phyloP scores from a whole-genome alignment of 192 early-diverging fungal species.

The Gamsiella multidivaricata region DNA sequence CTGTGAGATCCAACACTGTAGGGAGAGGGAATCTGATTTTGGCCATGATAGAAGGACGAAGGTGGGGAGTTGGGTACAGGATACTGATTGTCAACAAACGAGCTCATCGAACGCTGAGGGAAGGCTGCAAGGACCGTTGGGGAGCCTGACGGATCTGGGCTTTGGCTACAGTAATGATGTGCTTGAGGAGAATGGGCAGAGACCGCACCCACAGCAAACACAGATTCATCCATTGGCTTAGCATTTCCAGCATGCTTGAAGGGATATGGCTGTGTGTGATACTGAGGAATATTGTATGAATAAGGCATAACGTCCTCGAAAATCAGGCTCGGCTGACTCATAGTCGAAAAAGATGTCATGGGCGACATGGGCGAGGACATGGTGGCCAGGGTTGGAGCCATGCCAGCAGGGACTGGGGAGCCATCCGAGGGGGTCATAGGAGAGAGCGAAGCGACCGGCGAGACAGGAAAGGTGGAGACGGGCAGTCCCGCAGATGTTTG shows the following conservation, averaged over 20 bases:
- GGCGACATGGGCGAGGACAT: constrained; percentile 50
- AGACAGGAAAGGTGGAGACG: constrained; percentile 38
- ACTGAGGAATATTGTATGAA: constrained; percentile 32
- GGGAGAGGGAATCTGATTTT: constrained; percentile 39
- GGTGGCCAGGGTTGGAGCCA: constrained; percentile 40
- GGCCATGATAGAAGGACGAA: constrained; percentile 40
- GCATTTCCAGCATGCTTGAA: constrained; percentile 57
- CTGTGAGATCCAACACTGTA: constrained; percentile 53
- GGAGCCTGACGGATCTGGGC: constrained; percentile 47
- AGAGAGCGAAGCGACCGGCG: constrained; percentile 29
- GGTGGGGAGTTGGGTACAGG: constrained; percentile 41
- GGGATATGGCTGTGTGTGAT: constrained; percentile 35
- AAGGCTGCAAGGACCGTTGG: constrained; percentile 35
- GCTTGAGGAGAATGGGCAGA: constrained; percentile 32
- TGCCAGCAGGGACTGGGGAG: constrained; percentile 38
- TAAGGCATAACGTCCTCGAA: constrained; percentile 51
- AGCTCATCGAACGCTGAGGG: constrained; percentile 36
- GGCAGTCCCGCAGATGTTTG: constrained; percentile 28
- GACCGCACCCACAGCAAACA: constrained; percentile 13
- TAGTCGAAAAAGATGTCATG: constrained; percentile 45
- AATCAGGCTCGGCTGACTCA: constrained; percentile 44
- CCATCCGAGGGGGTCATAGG: constrained; percentile 30
- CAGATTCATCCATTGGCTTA: constrained; percentile 41
- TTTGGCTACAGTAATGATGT: constrained; percentile 42
- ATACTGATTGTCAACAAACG: constrained; percentile 29